Evolutionary conservation across 139 green algal genomes (phyloP).

Genomic region (Ostreobium quekettii): DNA sequence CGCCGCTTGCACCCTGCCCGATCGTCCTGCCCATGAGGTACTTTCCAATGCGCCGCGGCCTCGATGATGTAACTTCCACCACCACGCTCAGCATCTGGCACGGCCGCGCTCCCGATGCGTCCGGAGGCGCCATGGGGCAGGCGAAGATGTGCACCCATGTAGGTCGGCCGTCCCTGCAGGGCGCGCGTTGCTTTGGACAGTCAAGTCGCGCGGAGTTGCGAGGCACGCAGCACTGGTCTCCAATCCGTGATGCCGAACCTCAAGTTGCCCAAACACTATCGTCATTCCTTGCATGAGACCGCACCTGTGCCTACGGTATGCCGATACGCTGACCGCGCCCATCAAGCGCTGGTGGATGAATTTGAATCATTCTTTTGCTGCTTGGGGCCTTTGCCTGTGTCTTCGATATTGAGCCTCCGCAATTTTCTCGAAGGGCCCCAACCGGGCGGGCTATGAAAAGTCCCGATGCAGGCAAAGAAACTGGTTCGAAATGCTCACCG

Average conservation of each 20-base stretch:
- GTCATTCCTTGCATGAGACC: too few relatives aligned
- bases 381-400: too few relatives aligned
- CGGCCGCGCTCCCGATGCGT: background rate
- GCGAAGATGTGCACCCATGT: background rate
- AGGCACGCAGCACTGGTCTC: background rate
- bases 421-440: too few relatives aligned
- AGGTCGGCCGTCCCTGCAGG: background rate
- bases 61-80: constrained; percentile 38
- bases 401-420: too few relatives aligned
- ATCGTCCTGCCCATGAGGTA: constrained; percentile 50
- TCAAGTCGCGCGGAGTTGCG: background rate
- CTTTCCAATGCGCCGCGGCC: constrained; percentile 37
- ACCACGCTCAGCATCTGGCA: constrained; percentile 33
- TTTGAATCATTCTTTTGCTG: too few relatives aligned
- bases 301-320: too few relatives aligned
- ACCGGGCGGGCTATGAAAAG: too few relatives aligned
- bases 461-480: too few relatives aligned
- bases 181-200: background rate
- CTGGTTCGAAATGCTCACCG: too few relatives aligned
- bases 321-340: too few relatives aligned
- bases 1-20: constrained; percentile 47
- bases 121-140: background rate
- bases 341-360: too few relatives aligned
- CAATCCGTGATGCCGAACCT: background rate
- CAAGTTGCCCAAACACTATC: background rate